A percentile compares a stretch with the other conserved stretches of the same genome.
Conservation (phyloP, 768 basidiomycete genomes). For the Rhodotorula kratochvilovae region DNA sequence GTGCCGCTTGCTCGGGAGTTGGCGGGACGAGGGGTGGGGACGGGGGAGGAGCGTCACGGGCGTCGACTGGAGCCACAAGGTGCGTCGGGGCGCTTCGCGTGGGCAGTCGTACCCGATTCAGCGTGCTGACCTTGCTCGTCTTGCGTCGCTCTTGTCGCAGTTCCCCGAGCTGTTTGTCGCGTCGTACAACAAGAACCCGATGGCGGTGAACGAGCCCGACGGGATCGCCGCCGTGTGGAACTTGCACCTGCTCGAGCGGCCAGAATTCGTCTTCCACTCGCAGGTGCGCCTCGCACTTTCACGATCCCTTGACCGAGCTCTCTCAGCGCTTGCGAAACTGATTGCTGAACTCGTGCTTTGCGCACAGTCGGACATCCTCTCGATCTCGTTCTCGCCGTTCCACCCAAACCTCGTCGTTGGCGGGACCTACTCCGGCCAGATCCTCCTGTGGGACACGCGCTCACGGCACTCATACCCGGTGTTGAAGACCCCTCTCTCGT, state of each 20-base stretch:
- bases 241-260: conserved; percentile 84
- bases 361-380: conserved; percentile 86
- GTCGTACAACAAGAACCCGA: conserved; percentile 95
- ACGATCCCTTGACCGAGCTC: no score
- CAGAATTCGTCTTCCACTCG: conserved; percentile 97
- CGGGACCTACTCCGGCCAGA: conserved; percentile 98
- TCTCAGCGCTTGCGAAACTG: no score
- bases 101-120: no score
- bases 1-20: conserved; percentile 89
- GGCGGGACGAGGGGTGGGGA: conserved; percentile 83
- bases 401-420: conserved; percentile 96
- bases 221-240: conserved; percentile 98
- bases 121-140: no score
- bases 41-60: conserved; percentile 93
- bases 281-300: conserved; percentile 71
- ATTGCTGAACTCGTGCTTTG: no score
- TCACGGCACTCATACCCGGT: conserved; percentile 87
- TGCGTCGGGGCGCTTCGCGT: conserved; percentile 44
- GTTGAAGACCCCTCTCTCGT: conserved; percentile 90
- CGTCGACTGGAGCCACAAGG: conserved; percentile 97
- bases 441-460: conserved; percentile 95
- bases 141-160: conserved; percentile 50
- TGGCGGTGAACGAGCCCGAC: conserved; percentile 88
- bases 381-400: conserved; percentile 93
- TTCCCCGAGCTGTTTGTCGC: conserved; percentile 93